phyloP scores from a whole-genome alignment of 805 yeast species.

The Yarrowia sp. region DNA sequence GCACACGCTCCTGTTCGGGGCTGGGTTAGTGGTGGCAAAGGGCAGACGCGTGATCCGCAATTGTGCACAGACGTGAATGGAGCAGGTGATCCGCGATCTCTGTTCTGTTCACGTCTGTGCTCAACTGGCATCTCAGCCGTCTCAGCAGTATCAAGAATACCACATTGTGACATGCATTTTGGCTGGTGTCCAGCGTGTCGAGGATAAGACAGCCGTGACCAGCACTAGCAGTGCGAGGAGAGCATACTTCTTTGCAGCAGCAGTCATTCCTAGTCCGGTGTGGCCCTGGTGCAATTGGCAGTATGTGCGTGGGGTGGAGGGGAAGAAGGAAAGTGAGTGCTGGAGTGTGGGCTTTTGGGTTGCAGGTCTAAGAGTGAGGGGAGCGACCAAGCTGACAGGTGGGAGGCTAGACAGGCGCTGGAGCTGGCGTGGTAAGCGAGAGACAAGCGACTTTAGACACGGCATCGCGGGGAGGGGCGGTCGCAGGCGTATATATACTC shows the following conservation, averaged over 20 bases:
- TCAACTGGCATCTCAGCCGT: background rate
- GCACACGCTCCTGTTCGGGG: constrained; percentile 38
- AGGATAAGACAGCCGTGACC: constrained; percentile 14
- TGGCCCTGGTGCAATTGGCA: constrained; percentile 27
- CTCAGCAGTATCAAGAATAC: constrained; percentile 10
- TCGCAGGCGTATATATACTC: background rate
- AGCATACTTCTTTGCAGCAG: constrained; percentile 23
- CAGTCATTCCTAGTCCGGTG: constrained; percentile 23
- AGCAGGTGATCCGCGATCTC: too few relatives aligned
- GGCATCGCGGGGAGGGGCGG: background rate
- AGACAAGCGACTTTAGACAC: background rate
- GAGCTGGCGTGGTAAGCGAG: constrained; percentile 12
- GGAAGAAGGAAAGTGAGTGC: background rate
- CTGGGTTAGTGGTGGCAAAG: constrained; percentile 12
- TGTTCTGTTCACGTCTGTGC: too few relatives aligned
- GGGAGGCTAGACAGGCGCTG: background rate
- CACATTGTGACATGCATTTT: constrained; percentile 27
- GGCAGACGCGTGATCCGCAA: too few relatives aligned
- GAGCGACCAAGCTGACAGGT: background rate
- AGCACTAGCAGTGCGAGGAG: constrained; percentile 12
- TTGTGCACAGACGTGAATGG: too few relatives aligned
- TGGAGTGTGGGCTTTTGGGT: constrained; percentile 4
- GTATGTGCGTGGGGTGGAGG: constrained; percentile 22
- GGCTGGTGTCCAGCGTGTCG: constrained; percentile 19
- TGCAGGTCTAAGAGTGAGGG: constrained; percentile 7